phyloP scores from a whole-genome alignment of 139 green algal genomes.

The Chlamydomonas eustigma region DNA sequence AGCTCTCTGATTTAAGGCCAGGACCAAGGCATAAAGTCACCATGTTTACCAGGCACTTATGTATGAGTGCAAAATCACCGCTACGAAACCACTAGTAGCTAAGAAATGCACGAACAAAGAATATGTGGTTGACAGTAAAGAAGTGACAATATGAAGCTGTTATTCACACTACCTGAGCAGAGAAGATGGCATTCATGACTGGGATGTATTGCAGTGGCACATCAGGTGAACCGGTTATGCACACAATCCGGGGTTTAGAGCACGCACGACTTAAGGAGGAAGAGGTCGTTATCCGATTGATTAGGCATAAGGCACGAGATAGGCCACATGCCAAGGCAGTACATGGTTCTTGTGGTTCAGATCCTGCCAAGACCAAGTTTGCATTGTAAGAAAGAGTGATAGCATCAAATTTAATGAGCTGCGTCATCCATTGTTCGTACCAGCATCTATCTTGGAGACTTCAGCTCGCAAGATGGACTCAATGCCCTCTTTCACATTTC shows the following conservation, averaged over 20 bases:
- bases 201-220: slow-evolving; percentile 63
- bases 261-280: not conserved
- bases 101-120: too few species aligned
- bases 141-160: too few species aligned
- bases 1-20: too few species aligned
- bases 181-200: slow-evolving; percentile 83
- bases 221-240: slow-evolving; percentile 35
- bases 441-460: not conserved
- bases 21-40: too few species aligned
- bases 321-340: slow-evolving; percentile 40
- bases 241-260: not conserved
- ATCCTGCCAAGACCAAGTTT: too few species aligned
- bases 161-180: slow-evolving; percentile 44
- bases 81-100: too few species aligned
- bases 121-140: too few species aligned
- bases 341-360: not conserved
- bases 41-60: too few species aligned
- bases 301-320: slow-evolving; percentile 52
- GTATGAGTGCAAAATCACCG: too few species aligned
- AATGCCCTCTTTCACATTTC: slow-evolving; percentile 10
- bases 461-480: slow-evolving; percentile 4
- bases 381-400: too few species aligned
- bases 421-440: not conserved
- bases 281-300: slow-evolving; percentile 31
- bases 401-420: not conserved